Evolutionary conservation across 2,329 filamentous ascomycete genomes (phyloP), one percentile per base, ranked within the genome.

Genomic region (Aspergillus sergii): DNA sequence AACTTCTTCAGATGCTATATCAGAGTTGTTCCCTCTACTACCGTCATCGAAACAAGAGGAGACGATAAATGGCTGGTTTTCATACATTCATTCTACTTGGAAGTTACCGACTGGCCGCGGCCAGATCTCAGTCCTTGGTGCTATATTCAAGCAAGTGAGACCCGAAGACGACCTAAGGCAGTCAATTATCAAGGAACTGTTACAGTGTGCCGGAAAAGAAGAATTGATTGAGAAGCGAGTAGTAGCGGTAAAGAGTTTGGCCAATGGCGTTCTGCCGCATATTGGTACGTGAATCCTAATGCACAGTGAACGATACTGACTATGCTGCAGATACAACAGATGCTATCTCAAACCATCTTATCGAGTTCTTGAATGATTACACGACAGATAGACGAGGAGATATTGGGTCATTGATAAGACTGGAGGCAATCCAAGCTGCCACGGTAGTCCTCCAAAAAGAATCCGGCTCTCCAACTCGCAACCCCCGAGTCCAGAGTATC

Each of bases 311-410:
- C n/a, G 21, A n/a, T 46, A 43, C 68, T 74, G 67, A 78, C 41
- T 12, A 11, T 26, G 19, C 30, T 9, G 23, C 54, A 80, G 79
- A 68, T 62, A 61, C 71, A n/a, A 72, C 70, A 3, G 69, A 75
- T 58, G 60, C 58, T 32, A 64, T 80, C 58, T 64, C 69, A 21
- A 66, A 66, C 9, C 70, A 75, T 58, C 68, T 82, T 28, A 61
- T 76, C 2, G 60, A 61, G 1, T 81, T 80, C 43, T 79, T 99
- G 32, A 90, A 94, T 68, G 94, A 99, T 74, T 98, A 98, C 73
- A 96, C 92, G 0, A 94, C 92, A 4, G 94, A 92, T 68, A 89
- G 94, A 16, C 85, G 93, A 61, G 95, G 95, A 19, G 95, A 99
- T 72, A 86, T 98, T 56, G 95, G 95, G 6, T 96, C 94, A 0